Evolutionary conservation across 2,329 filamentous ascomycete genomes (phyloP).

Genomic region (Diaporthe sp.): DNA sequence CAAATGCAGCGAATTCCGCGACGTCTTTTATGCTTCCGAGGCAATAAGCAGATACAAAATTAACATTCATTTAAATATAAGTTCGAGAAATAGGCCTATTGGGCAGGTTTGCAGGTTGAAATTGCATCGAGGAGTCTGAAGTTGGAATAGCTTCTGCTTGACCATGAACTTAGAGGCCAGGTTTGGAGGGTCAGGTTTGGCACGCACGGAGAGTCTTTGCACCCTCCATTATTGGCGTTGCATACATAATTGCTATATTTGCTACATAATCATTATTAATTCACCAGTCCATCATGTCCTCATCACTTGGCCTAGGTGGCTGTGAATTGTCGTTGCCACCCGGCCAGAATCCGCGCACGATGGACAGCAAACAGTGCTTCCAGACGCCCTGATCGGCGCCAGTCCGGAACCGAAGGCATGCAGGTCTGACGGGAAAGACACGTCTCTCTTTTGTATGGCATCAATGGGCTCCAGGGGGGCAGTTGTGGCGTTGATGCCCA

Average conservation of each 20-base stretch:
- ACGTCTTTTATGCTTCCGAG: no score
- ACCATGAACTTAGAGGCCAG: neutral
- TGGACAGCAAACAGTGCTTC: neutral
- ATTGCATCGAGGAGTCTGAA: neutral
- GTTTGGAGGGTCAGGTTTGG: neutral
- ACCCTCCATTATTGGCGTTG: neutral
- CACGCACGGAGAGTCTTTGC: neutral
- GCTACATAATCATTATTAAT: neutral
- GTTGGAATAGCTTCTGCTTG: neutral
- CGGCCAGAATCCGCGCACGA: neutral
- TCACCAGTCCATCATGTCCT: accelerated
- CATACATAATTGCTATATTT: neutral
- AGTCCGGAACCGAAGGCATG: neutral
- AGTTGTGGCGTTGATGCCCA: neutral
- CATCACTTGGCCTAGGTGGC: no score
- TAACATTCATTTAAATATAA: neutral
- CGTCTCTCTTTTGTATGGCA: neutral
- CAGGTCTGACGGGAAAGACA: neutral
- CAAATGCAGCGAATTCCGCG: no score
- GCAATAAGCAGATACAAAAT: no score
- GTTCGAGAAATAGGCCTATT: neutral
- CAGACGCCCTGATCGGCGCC: neutral
- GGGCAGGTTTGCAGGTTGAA: neutral
- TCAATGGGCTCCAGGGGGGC: neutral
- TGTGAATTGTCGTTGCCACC: neutral